Evolutionary conservation across 208 protist genomes (phyloP).

Genomic region (Balamuthia mandrillaris): DNA sequence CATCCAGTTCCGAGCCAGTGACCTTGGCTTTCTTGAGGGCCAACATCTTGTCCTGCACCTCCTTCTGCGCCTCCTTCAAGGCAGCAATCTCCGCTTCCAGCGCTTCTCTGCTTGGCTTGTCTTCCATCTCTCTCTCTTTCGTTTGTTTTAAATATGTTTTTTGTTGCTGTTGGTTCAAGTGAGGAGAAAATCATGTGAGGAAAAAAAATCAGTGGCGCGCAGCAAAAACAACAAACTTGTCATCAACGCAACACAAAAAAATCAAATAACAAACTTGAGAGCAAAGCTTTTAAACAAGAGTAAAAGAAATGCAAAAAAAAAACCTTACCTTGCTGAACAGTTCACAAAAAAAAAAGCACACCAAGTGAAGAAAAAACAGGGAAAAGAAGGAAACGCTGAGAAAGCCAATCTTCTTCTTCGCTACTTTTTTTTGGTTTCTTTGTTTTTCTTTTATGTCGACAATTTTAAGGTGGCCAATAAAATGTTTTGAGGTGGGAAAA

Average conservation of each 20-base stretch:
- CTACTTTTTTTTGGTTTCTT: neutral
- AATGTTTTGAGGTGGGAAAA: too few relatives aligned
- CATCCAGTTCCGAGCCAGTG: constrained; percentile 1
- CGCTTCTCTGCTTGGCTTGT: neutral
- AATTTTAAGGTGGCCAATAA: too few relatives aligned
- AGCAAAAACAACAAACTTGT: too few relatives aligned
- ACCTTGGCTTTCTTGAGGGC: constrained; percentile 31
- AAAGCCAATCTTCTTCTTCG: neutral
- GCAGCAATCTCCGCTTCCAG: neutral
- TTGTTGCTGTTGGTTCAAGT: too few relatives aligned
- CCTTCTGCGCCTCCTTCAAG: neutral
- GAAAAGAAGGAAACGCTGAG: neutral
- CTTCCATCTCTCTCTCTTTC: neutral
- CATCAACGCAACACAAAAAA: too few relatives aligned
- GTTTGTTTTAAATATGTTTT: too few relatives aligned
- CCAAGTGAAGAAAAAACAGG: neutral
- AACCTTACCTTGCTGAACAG: too few relatives aligned
- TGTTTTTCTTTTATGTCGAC: neutral
- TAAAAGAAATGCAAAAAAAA: too few relatives aligned
- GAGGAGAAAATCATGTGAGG: too few relatives aligned
- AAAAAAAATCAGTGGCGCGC: too few relatives aligned
- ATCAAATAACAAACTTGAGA: too few relatives aligned
- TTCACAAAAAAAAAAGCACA: neutral
- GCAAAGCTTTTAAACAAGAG: too few relatives aligned
- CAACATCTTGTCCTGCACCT: neutral